Percentiles rank a stretch among this genome's conserved stretches.
phyloP scores from a whole-genome alignment of 306 rosid species.

The Amphicarpaea edgeworthii region DNA sequence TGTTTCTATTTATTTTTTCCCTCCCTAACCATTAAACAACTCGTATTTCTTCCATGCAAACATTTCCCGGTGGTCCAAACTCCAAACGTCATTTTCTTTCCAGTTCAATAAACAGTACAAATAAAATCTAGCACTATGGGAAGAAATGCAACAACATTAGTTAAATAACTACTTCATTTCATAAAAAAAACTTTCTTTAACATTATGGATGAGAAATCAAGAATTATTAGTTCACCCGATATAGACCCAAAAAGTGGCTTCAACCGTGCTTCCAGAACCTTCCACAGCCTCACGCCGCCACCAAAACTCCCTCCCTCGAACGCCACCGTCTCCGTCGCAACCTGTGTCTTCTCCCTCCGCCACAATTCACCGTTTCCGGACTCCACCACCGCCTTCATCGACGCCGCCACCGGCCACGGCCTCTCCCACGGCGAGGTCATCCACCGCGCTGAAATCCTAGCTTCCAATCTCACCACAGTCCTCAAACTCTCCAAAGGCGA shows the following conservation, averaged over 20 bases:
- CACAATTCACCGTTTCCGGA: conserved; percentile 49
- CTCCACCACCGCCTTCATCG: conserved; percentile 47
- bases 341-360: conserved; percentile 50
- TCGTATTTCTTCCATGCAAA: too few species aligned
- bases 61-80: too few species aligned
- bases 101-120: too few species aligned
- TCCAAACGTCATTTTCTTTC: too few species aligned
- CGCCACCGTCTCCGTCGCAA: conserved; percentile 48
- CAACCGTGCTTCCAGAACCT: conserved; percentile 50
- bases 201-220: neutral
- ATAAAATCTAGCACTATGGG: too few species aligned
- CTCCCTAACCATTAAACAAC: too few species aligned
- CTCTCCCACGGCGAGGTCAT: conserved; percentile 51
- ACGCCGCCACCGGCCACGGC: conserved; percentile 46
- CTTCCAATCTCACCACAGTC: conserved; percentile 50
- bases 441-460: conserved; percentile 48
- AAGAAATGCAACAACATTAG: too few species aligned
- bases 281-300: conserved; percentile 57
- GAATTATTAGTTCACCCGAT: neutral
- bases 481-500: conserved; percentile 57
- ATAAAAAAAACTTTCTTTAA: too few species aligned
- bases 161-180: too few species aligned
- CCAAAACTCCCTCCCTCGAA: conserved; percentile 57
- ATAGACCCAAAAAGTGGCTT: conserved; percentile 56
- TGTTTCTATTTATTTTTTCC: too few species aligned